Percentiles rank a stretch among this genome's conserved stretches.
Conservation (phyloP, 2,329 filamentous ascomycete genomes). For the Hymenoscyphus infarciens region DNA sequence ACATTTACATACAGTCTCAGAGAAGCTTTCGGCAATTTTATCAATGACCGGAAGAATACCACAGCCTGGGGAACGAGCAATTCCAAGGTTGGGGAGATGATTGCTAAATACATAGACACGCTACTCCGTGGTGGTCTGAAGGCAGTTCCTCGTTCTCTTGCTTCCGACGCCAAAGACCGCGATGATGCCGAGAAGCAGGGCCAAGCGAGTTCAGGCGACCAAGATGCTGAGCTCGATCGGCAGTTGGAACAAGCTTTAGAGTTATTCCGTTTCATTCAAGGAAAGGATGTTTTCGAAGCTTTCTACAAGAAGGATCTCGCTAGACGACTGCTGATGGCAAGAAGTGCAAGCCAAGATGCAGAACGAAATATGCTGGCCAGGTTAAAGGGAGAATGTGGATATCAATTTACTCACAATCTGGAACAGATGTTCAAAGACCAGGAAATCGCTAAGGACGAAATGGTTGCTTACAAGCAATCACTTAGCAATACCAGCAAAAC, state of each 20-base stretch:
- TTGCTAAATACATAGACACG: slow-evolving; percentile 92
- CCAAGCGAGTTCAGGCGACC: slow-evolving; percentile 69
- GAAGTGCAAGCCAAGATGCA: slow-evolving; percentile 90
- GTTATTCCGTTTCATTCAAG: slow-evolving; percentile 93
- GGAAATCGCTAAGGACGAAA: slow-evolving; percentile 87
- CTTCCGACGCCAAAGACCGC: slow-evolving; percentile 58
- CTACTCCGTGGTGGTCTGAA: slow-evolving; percentile 85
- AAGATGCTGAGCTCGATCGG: slow-evolving; percentile 86
- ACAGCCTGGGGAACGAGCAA: slow-evolving; percentile 75
- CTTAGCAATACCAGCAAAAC: slow-evolving; percentile 49
- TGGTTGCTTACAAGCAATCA: slow-evolving; percentile 77
- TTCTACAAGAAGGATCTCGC: slow-evolving; percentile 99
- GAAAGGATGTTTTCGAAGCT: slow-evolving; percentile 96
- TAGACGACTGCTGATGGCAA: slow-evolving; percentile 80
- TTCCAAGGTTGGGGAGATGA: slow-evolving; percentile 96
- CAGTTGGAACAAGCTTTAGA: slow-evolving; percentile 92
- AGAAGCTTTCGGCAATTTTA: slow-evolving; percentile 83
- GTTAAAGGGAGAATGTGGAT: slow-evolving; percentile 88
- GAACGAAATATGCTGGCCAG: slow-evolving; percentile 94
- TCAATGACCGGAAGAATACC: slow-evolving; percentile 79
- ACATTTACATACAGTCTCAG: slow-evolving; percentile 73
- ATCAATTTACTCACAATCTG: slow-evolving; percentile 91
- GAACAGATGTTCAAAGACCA: slow-evolving; percentile 99
- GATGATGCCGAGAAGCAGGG: slow-evolving; percentile 57
- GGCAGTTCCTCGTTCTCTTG: slow-evolving; percentile 67